phyloP scores from a whole-genome alignment of 345 rosid genomes.

The Limnanthes douglasii region DNA sequence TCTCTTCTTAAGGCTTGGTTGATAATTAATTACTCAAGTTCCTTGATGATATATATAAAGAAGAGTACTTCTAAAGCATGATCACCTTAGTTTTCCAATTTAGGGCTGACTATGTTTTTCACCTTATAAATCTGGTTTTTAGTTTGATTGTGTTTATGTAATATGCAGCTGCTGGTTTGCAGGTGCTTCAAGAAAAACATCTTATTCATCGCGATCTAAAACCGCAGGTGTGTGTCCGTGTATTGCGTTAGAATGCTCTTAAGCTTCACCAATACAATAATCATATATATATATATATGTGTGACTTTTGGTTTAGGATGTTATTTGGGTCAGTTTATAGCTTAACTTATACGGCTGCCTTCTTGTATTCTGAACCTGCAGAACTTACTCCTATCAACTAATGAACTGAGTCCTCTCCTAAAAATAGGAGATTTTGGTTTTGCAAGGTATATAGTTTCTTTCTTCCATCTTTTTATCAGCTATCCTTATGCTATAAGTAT shows the following conservation, averaged over 20 bases:
- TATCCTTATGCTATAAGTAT: too few species aligned
- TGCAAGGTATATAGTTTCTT: slow-evolving; percentile 67
- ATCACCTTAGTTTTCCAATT: not conserved
- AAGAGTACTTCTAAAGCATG: not conserved
- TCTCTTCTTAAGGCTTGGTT: not conserved
- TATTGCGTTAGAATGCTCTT: not conserved
- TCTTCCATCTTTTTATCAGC: too few species aligned
- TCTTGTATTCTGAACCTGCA: slow-evolving; percentile 14
- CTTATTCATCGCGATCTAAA: slow-evolving; percentile 75
- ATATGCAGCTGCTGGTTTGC: slow-evolving; percentile 63
- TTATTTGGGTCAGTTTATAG: not conserved
- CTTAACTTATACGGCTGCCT: not conserved
- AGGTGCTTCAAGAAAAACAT: slow-evolving; percentile 74
- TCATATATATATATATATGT: not conserved
- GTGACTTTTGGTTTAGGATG: not conserved
- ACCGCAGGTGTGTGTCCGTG: slow-evolving; percentile 37
- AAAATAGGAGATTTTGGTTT: slow-evolving; percentile 91
- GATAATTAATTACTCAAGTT: not conserved
- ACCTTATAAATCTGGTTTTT: not conserved
- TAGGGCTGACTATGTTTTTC: not conserved
- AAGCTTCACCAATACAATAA: too few species aligned
- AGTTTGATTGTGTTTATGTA: slow-evolving; percentile 2
- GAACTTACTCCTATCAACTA: slow-evolving; percentile 58
- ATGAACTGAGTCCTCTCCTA: slow-evolving; percentile 33
- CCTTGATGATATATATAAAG: not conserved